phyloP scores from a whole-genome alignment of 768 basidiomycete species.

The Phanerodontia chrysosporium region DNA sequence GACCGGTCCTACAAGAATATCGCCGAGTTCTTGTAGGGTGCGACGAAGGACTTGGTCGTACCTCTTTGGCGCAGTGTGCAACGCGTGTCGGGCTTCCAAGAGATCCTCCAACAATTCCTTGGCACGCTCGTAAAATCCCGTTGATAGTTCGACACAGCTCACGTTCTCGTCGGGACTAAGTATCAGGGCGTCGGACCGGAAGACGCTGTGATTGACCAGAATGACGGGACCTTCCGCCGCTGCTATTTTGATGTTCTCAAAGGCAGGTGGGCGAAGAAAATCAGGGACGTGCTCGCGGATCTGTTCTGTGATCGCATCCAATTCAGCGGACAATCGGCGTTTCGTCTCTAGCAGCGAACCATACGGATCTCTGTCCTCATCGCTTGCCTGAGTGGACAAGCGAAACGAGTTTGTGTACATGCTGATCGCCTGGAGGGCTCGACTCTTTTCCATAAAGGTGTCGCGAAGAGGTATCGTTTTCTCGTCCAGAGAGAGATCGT shows the following conservation, averaged over 20 bases:
- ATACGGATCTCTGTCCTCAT: background rate
- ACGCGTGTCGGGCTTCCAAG: background rate
- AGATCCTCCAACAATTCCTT: background rate
- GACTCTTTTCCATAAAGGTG: background rate
- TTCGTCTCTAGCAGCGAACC: background rate
- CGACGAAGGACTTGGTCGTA: background rate
- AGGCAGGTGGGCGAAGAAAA: conserved; percentile 26
- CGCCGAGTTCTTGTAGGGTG: background rate
- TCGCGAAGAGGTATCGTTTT: background rate
- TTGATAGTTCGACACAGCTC: conserved; percentile 13
- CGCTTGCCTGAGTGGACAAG: background rate
- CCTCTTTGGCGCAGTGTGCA: background rate
- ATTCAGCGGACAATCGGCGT: conserved; percentile 8
- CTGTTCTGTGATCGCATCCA: conserved; percentile 18
- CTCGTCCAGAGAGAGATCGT: conserved; percentile 1
- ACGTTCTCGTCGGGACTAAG: conserved; percentile 6
- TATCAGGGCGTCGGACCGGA: conserved; percentile 37
- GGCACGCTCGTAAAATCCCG: background rate
- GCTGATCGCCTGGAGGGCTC: background rate
- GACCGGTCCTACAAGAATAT: background rate
- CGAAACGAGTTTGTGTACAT: background rate
- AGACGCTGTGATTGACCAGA: conserved; percentile 29
- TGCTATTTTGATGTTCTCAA: conserved; percentile 24
- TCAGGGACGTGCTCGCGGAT: conserved; percentile 28
- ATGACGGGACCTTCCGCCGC: conserved; percentile 33